Evolutionary conservation across 371 early-diverging fungal genomes (phyloP).

Genomic region (Capillidium rhysosporum): DNA sequence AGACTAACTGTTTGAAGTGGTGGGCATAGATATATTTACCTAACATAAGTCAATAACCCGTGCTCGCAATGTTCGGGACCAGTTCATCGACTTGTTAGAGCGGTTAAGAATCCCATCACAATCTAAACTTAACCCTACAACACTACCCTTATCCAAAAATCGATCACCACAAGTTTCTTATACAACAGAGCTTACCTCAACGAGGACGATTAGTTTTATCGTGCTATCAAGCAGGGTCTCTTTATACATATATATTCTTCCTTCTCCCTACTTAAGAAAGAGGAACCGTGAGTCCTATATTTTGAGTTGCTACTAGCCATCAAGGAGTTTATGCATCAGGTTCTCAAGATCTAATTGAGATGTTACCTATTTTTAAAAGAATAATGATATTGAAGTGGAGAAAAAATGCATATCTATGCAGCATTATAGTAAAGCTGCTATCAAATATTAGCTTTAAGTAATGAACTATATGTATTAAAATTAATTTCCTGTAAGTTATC

Average conservation of each 20-base stretch:
- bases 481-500: too few species aligned
- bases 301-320: slow-evolving; percentile 84
- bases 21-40: slow-evolving; percentile 91
- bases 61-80: slow-evolving; percentile 87
- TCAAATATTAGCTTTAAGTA: too few species aligned
- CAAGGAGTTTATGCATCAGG: slow-evolving; percentile 88
- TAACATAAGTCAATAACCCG: slow-evolving; percentile 78
- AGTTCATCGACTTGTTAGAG: slow-evolving; percentile 78
- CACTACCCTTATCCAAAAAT: slow-evolving; percentile 60
- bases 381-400: slow-evolving; percentile 40
- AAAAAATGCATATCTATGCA: background rate
- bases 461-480: too few species aligned
- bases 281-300: slow-evolving; percentile 73
- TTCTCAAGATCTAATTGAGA: slow-evolving; percentile 75
- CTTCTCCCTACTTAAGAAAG: slow-evolving; percentile 47
- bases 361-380: slow-evolving; percentile 88
- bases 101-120: slow-evolving; percentile 74
- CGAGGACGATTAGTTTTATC: slow-evolving; percentile 69
- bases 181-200: slow-evolving; percentile 74
- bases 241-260: slow-evolving; percentile 89
- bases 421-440: too few species aligned
- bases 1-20: slow-evolving; percentile 84
- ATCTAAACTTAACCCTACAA: slow-evolving; percentile 54
- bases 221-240: slow-evolving; percentile 76
- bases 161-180: slow-evolving; percentile 87